These are phyloP conservation scores for Cerioporus squamosus DNA, from an alignment of 1,284 basidiomycete genomes.

Conservation along the genomic window DNA sequence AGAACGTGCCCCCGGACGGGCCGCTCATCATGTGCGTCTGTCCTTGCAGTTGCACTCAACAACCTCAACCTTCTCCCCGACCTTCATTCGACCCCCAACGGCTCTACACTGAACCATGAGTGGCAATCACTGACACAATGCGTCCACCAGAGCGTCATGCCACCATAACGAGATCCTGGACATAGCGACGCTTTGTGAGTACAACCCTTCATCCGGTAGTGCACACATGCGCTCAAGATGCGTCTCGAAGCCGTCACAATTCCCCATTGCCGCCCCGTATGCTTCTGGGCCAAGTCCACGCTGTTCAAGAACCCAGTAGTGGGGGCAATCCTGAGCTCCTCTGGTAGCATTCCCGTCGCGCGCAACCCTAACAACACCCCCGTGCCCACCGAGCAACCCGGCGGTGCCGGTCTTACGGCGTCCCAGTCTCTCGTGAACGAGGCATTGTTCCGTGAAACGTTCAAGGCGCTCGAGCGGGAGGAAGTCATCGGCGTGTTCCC, in stretches of 20 bases:
- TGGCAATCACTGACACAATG: too few relatives aligned
- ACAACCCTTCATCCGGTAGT: background rate
- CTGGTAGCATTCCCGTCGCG: constrained; percentile 95
- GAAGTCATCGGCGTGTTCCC: constrained; percentile 92
- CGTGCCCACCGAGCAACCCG: constrained; percentile 15
- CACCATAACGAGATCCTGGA: constrained; percentile 94
- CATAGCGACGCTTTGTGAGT: constrained; percentile 78
- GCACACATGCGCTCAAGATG: constrained; percentile 10
- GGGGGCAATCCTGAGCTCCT: constrained; percentile 76
- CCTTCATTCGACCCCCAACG: background rate
- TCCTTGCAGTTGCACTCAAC: too few relatives aligned
- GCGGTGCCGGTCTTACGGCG: constrained; percentile 7
- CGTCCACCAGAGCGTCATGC: constrained; percentile 66
- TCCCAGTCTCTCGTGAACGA: constrained; percentile 81
- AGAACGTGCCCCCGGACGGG: constrained; percentile 83
- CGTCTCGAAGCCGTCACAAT: constrained; percentile 66
- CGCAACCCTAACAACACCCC: constrained; percentile 70
- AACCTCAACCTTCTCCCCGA: background rate
- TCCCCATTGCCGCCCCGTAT: constrained; percentile 77
- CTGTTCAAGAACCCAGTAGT: constrained; percentile 82
- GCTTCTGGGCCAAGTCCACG: constrained; percentile 93
- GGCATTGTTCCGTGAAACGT: constrained; percentile 85
- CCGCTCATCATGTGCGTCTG: constrained; percentile 86
- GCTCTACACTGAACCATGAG: too few relatives aligned
- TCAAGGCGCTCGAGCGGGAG: constrained; percentile 83